Base-by-base conservation (phyloP, 305 asterid genomes). In the Fraxinus nigra region DNA sequence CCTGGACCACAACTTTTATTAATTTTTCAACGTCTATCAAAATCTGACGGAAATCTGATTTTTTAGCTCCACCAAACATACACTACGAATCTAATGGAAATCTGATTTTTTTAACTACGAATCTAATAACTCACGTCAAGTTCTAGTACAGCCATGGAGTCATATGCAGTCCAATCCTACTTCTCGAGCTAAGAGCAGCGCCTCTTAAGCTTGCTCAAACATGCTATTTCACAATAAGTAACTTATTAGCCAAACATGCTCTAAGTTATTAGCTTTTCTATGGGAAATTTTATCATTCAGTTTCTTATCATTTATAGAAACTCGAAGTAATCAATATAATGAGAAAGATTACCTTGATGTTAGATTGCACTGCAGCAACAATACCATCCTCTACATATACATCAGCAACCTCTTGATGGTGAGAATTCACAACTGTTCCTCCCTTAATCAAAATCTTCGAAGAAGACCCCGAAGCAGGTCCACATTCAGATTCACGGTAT, bases 381-480 rank as follows among this genome's bases (percentile, higher is more conserved):
- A 89, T 67, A 40, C 98, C 99, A 86, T 96, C 91, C 81, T 94
- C 98, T 56, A 96, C 83, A 81, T 92, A 94, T 46, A 96, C 97
- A 88, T 96, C 98, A 63, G 98, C 90, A 80, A 88, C 86, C 88
- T 96, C 90, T 87, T 91, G 95, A 87, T 88, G 96, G 83, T 96
- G 95, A 84, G 98, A 93, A 90, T 96, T 94, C 87, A 96, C 98
- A 75, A 96, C 97, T 0, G 92, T 92, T 69, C 99, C 99, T 70
- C 98, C 99, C 91, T 91, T 96, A 20, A 96, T 87, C 95, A 94
- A 82, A 79, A 96, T 91, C 90, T 89, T 96, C 4, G 93, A 74
- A 75, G 92, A 61, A 46, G 84, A 78, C 37, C 78, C 73, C 0
- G 86, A 51, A 69, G 86, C 78, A 82, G 80, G 18, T 67, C 94